Evolutionary conservation across 164 flowering plant genomes (phyloP).

Genomic region (Tinospora cordifolia): DNA sequence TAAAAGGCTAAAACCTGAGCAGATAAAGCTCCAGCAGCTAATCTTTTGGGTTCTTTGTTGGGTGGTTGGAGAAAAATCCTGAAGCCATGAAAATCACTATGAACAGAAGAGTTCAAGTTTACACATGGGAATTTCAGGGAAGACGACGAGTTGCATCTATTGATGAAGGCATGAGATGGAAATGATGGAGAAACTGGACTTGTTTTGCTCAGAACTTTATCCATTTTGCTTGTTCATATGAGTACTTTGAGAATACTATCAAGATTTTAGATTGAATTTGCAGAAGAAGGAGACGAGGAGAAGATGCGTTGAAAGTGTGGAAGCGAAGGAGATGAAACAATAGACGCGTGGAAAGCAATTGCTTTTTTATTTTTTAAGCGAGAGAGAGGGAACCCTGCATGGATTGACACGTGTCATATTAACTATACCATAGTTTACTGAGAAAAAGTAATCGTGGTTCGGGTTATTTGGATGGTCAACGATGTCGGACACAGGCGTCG

Average conservation of each 20-base stretch:
- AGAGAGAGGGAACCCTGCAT: no score
- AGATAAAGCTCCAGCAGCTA: constrained; percentile 7
- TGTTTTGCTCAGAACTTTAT: constrained; percentile 24
- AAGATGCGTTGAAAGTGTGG: not conserved
- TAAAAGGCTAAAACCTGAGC: constrained; percentile 24
- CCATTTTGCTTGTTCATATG: constrained; percentile 15
- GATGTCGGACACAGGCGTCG: no score
- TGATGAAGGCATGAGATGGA: constrained; percentile 4
- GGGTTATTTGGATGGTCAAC: no score
- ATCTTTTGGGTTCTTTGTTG: constrained; percentile 9
- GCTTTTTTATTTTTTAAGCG: no score
- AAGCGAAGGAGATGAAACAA: not conserved
- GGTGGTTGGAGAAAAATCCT: constrained; percentile 12
- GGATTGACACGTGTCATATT: no score
- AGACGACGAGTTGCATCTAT: constrained; percentile 7
- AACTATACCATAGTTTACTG: no score
- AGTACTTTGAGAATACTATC: not conserved
- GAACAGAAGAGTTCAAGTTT: constrained; percentile 14
- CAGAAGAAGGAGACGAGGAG: not conserved
- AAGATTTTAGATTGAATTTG: not conserved
- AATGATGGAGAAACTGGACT: constrained; percentile 15
- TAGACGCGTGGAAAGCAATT: not conserved
- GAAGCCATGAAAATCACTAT: constrained; percentile 26
- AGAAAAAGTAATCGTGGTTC: no score
- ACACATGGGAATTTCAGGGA: constrained; percentile 18